Evolutionary conservation across 202 grass and related monocot genomes (phyloP).

Genomic region (Dendrocalamus latiflorus): DNA sequence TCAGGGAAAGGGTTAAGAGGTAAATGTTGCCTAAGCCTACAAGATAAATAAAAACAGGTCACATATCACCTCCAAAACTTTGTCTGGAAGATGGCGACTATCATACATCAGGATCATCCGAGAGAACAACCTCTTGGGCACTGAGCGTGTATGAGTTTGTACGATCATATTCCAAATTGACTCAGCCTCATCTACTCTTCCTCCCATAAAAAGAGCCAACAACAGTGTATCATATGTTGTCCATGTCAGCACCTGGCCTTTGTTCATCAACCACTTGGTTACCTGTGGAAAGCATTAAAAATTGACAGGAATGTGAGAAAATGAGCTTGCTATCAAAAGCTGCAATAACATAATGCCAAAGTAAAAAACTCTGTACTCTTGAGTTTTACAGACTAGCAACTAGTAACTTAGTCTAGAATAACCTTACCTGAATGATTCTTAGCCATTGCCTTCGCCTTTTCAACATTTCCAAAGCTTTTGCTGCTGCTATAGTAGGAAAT

Average conservation of each 20-base stretch:
- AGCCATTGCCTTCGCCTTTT: constrained; percentile 61
- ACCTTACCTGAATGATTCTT: constrained; percentile 67
- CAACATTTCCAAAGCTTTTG: constrained; percentile 77
- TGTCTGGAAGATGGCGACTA: constrained; percentile 40
- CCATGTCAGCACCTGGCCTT: constrained; percentile 83
- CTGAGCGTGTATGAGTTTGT: constrained; percentile 61
- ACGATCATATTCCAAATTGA: constrained; percentile 55
- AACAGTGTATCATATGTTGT: constrained; percentile 70
- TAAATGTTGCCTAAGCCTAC: background rate
- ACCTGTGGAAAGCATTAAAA: constrained; percentile 42
- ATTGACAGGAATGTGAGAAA: background rate
- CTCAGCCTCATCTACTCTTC: constrained; percentile 66
- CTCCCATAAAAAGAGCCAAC: constrained; percentile 77
- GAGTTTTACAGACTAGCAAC: background rate
- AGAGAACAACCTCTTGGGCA: constrained; percentile 73
- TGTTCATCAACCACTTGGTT: constrained; percentile 90
- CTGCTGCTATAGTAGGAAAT: constrained; percentile 68
- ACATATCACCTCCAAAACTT: constrained; percentile 75
- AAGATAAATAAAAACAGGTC: background rate
- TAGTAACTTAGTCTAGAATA: background rate
- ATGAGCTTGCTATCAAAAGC: background rate
- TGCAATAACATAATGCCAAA: background rate
- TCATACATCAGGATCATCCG: constrained; percentile 82
- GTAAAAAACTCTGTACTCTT: too few species aligned
- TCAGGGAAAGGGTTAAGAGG: background rate